Conservation (phyloP, 2,329 filamentous ascomycete genomes). For the Ophiocordyceps camponoti-rufipedis region DNA sequence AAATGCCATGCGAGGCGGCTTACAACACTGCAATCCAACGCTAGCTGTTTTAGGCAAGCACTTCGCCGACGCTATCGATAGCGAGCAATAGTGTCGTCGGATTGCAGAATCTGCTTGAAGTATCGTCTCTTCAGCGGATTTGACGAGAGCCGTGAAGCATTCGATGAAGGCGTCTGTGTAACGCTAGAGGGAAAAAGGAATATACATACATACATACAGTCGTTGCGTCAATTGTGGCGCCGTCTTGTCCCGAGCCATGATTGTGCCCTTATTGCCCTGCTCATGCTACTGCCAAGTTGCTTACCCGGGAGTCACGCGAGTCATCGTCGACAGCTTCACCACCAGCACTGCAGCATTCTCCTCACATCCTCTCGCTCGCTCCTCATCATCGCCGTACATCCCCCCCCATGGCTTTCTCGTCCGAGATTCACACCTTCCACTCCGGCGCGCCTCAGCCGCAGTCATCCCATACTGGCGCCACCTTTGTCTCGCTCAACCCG, state of each 20-base stretch:
- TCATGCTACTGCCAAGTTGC: neutral
- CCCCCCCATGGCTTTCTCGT: conserved; percentile 14
- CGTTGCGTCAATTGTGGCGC: neutral
- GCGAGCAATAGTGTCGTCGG: too few relatives aligned
- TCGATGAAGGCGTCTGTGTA: neutral
- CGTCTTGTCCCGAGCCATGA: neutral
- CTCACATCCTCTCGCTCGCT: neutral
- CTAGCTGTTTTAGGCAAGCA: neutral
- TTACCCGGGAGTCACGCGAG: neutral
- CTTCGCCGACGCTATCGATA: too few relatives aligned
- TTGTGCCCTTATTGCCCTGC: too few relatives aligned
- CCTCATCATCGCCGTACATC: neutral
- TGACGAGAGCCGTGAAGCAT: neutral
- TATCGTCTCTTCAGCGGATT: neutral
- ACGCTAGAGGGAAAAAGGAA: neutral
- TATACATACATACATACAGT: neutral
- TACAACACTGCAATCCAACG: neutral
- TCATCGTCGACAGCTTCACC: neutral
- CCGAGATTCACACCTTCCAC: conserved; percentile 49
- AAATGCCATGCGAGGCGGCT: neutral
- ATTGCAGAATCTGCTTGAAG: too few relatives aligned
- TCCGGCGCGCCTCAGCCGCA: conserved; percentile 45
- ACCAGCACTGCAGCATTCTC: neutral
- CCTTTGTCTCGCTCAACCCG: conserved; percentile 59
- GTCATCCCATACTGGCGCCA: conserved; percentile 36